phyloP scores from a whole-genome alignment of 2,329 filamentous ascomycete genomes.

The Penicillium verrucosum region DNA sequence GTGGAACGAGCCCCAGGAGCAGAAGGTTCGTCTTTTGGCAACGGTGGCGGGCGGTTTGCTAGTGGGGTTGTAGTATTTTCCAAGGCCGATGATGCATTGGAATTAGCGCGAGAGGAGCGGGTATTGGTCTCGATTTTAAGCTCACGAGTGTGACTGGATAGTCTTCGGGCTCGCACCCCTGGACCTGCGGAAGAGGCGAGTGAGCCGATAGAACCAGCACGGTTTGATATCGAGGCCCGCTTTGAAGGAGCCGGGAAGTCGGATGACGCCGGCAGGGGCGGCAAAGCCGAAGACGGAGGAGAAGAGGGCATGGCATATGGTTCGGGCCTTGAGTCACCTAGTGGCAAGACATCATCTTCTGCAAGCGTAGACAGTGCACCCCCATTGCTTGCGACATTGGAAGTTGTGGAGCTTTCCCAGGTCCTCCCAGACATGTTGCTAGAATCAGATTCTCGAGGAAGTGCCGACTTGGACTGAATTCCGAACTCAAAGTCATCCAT shows the following conservation, averaged over 20 bases:
- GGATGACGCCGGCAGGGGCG: slow-evolving; percentile 46
- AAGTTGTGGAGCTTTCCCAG: slow-evolving; percentile 75
- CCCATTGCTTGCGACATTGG: slow-evolving; percentile 66
- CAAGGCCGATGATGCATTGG: slow-evolving; percentile 25
- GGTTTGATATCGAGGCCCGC: slow-evolving; percentile 17
- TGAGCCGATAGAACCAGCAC: slow-evolving; percentile 20
- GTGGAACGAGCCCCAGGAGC: slow-evolving; percentile 16
- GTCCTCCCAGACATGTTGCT: slow-evolving; percentile 74
- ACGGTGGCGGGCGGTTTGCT: slow-evolving; percentile 24
- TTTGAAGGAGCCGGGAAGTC: slow-evolving; percentile 21
- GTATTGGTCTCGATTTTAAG: slow-evolving; percentile 79
- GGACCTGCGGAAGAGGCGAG: slow-evolving; percentile 26
- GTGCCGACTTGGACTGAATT: slow-evolving; percentile 61
- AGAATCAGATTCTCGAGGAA: slow-evolving; percentile 77
- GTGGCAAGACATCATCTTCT: slow-evolving; percentile 53
- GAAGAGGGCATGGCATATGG: slow-evolving; percentile 34
- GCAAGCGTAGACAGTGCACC: slow-evolving; percentile 69
- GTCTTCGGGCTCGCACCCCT: slow-evolving; percentile 68
- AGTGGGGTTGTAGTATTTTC: slow-evolving; percentile 27
- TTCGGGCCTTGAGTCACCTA: slow-evolving; percentile 34
- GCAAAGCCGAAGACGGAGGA: slow-evolving; percentile 43
- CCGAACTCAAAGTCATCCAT: slow-evolving; percentile 81
- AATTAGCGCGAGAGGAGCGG: slow-evolving; percentile 29
- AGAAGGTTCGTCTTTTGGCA: slow-evolving; percentile 32
- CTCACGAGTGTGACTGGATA: slow-evolving; percentile 79